Evolutionary conservation across 1,284 basidiomycete genomes (phyloP), one percentile per base, ranked within the genome.

Genomic region (Apiotrichum laibachii): DNA sequence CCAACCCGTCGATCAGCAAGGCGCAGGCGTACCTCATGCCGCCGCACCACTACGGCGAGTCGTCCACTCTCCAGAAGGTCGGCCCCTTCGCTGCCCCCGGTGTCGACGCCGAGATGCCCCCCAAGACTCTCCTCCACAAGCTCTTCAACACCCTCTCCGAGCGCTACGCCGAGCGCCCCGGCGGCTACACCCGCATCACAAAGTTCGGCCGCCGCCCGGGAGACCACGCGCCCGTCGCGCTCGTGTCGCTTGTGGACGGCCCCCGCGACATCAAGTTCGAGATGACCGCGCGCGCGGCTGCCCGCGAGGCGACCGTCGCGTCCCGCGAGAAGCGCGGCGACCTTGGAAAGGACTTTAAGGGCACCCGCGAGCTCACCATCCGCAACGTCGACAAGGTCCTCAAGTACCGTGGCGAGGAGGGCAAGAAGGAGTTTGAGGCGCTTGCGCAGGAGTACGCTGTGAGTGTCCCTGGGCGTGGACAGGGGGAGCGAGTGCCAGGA

Each of bases 151-250:
- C 85, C 8, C 86, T 97, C 56, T 86, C 92, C 0, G 75, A 85
- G 64, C 88, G 96, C 47, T 99, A 98, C 78, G 83, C 85, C 1
- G 73, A 83, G 21, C 85, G 96, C 7, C 87, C 88, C 6, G 96
- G 96, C 12, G 96, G 96, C 9, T 99, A 98, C 81, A 99, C 96
- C 9, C 86, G 96, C 31, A 88, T 99, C 64, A 88, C 92, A 75
- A 90, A 88, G 72, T 90, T 87, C 66, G 96, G 95, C 43, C 85
- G 88, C 75, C 85, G 95, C 19, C 83, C 81, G 57, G 93, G 94
- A 26, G 96, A 99, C 81, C 90, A 96, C 73, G 96, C 96, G 34
- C 92, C 92, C 1, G 84, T 88, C 64, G 95, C 95, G 5, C 85
- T 99, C 59, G 79, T 99, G 46, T 90, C 96, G 77, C 82, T 99